phyloP scores from a whole-genome alignment of 805 yeast species.

The Ogataea dorogensis region DNA sequence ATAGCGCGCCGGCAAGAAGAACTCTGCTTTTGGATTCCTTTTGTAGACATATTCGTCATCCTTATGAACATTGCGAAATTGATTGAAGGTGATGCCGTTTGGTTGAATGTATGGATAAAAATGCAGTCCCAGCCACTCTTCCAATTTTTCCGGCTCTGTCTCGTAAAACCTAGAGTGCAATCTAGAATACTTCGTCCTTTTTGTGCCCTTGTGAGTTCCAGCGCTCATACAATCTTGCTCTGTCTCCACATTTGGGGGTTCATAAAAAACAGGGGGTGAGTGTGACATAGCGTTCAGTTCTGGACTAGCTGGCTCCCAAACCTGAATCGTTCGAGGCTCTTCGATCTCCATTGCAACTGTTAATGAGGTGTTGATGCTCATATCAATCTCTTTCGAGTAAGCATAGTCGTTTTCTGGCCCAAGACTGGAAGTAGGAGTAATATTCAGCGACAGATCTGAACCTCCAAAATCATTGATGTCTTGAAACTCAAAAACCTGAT shows the following conservation, averaged over 20 bases:
- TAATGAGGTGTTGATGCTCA: conserved; percentile 1
- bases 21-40: conserved; percentile 17
- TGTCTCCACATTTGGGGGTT: conserved; percentile 1
- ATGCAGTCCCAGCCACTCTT: conserved; percentile 14
- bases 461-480: conserved; percentile 7
- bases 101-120: conserved; percentile 22
- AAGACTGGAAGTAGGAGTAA: conserved; percentile 15
- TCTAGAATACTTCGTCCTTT: conserved; percentile 13
- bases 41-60: conserved; percentile 19
- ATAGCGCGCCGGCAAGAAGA: conserved; percentile 17
- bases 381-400: conserved; percentile 2
- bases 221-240: conserved; percentile 5
- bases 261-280: not conserved
- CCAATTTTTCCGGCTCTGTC: conserved; percentile 12
- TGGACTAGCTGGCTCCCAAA: conserved; percentile 3
- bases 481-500: conserved; percentile 15
- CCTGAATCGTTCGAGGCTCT: conserved; percentile 2
- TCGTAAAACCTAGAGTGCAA: conserved; percentile 13
- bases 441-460: conserved; percentile 6
- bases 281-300: not conserved
- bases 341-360: conserved; percentile 2
- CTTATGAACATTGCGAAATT: conserved; percentile 12
- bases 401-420: conserved; percentile 8
- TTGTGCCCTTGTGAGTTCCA: conserved; percentile 10
- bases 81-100: conserved; percentile 19